Base-by-base conservation (phyloP, 352 stramenopile genomes). In the Globisporangium spiculum region DNA sequence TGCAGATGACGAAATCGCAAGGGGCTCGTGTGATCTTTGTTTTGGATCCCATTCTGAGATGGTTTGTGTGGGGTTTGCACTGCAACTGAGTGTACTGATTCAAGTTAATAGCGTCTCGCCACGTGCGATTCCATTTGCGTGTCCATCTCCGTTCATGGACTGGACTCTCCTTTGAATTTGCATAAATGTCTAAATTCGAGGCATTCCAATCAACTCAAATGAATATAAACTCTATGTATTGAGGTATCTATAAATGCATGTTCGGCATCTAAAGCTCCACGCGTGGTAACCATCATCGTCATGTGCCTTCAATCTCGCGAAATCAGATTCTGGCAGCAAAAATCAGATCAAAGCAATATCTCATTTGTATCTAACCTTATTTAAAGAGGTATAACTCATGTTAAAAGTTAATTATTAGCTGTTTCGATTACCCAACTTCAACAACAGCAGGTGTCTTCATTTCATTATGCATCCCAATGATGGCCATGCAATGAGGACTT, bases 121-220 rank as follows among this genome's bases (percentile, higher is more conserved):
- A 46, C 38, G 38, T 46, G n/a, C 48, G 22, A n/a, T 57, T 57
- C 12, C 52, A 57, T 38, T 38, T 60, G 54, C 14, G 54, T 46
- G 55, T 9, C 18, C 30, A 60, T 60, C 30, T 60, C 55, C 20
- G 30, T 44, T 32, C 55, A 60, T 60, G 55, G 55, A 41, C 55
- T 60, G 55, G 55, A 60, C 55, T 60, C 18, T 20, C 9, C 20
- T 44, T 5, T 44, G 0, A 1, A 60, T 20, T 60, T 12, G 30
- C 55, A 60, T 46, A 38, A 2, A 46, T 18, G 1, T 9, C 1
- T 26, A 26, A 60, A 46, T 0, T 3, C 14, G 30, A n/a, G 10
- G 20, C 7, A 5, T 60, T n/a, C 55, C 4, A 7, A 38, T 27
- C 4, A 2, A 20, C 18, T 16, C 27, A 20, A 34, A 46, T 27